Base-by-base conservation (phyloP, 192 early-diverging fungal genomes). In the Mortierella antarctica region DNA sequence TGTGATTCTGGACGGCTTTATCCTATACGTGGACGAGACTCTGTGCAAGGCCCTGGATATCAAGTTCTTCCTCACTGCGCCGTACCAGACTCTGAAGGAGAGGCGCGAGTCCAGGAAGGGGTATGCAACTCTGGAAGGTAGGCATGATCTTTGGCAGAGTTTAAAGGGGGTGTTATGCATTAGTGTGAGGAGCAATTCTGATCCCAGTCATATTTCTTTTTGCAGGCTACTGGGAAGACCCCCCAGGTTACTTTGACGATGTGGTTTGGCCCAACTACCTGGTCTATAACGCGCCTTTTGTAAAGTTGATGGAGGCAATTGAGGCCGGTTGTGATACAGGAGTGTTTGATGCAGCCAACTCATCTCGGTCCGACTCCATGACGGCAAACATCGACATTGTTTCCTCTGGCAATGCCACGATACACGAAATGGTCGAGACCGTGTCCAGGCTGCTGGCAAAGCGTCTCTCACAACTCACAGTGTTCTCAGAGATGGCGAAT, bases 251-350 rank as follows among this genome's bases (percentile, higher is more conserved):
- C 67, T 95, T 95, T 84, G 90, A 93, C 70, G 54, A 70, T 9
- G 83, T 93, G 59, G 93, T 95, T 4, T 95, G 92, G 92, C 92
- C 93, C n/a, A 87, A 93, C 62, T 93, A 88, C 76, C 17, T 89
- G 63, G 77, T 66, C 40, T 85, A 53, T 56, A 83, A 88, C 44
- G 52, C 54, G 7, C 89, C 88, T 20, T 71, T 87, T 42, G 49
- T 68, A 7, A 59, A 68, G 7, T 13, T 80, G 15, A 57, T 60
- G 20, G 64, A 71, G 18, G 65, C 70, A 0, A 68, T 80, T 44
- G 77, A 80, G 45, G 55, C 52, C 3, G 77, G 65, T 5, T n/a
- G 56, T 20, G 65, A 63, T 5, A 57, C 53, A 12, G 77, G 77
- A 31, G 23, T 52, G 2, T 80, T 62, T 42, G 55, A 60, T 42